Percentiles rank a stretch among this genome's conserved stretches.
Evolutionary conservation across 75 land plant species (phyloP).

Genomic region (Pinus albicaulis): DNA sequence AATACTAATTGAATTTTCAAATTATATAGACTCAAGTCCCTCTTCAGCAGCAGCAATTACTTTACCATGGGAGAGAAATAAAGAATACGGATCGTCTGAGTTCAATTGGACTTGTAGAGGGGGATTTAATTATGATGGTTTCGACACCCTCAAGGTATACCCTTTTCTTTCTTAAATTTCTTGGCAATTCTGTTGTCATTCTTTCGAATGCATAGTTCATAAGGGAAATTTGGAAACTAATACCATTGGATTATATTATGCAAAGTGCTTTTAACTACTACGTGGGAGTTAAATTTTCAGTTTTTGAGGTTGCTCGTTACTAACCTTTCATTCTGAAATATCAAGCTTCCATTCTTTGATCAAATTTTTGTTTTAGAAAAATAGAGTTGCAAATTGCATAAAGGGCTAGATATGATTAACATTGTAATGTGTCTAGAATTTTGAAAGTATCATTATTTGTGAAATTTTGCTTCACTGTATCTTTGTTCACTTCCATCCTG

Average conservation of each 20-base stretch:
- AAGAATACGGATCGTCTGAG: slow-evolving; percentile 60
- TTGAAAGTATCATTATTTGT: no score
- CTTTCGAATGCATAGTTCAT: not conserved
- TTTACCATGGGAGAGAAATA: slow-evolving; percentile 80
- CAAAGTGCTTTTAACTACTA: not conserved
- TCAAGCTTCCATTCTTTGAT: no score
- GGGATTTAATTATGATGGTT: slow-evolving; percentile 79
- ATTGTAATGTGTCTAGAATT: no score
- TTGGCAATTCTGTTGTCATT: not conserved
- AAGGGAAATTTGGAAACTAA: not conserved
- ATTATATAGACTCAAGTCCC: slow-evolving; percentile 59
- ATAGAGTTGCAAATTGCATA: no score
- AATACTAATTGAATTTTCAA: slow-evolving; percentile 1
- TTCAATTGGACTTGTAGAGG: slow-evolving; percentile 68
- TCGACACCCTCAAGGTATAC: slow-evolving; percentile 13
- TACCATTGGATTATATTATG: not conserved
- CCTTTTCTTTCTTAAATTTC: not conserved
- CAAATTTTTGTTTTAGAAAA: no score
- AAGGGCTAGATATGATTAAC: no score
- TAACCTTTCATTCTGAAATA: no score
- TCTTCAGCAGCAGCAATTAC: slow-evolving; percentile 75
- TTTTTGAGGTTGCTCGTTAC: no score
- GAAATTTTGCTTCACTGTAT: no score
- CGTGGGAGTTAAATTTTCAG: not conserved
- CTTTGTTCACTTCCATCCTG: no score